A percentile compares a stretch with the other conserved stretches of the same genome.
Conservation (phyloP, 306 rosid species). For the Medicago ruthenica region DNA sequence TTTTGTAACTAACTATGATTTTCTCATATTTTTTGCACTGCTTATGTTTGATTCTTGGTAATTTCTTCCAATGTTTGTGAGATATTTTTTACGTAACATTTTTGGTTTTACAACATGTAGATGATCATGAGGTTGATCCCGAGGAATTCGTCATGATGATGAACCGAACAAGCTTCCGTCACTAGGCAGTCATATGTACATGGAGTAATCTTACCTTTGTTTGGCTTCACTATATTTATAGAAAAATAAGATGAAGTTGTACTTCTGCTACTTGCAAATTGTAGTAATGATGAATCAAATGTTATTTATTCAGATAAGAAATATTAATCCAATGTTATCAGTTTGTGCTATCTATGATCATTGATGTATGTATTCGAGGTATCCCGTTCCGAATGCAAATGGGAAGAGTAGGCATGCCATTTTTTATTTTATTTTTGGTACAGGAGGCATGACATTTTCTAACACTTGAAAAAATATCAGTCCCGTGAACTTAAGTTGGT, state of each 20-base stretch:
- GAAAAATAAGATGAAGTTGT: conserved; percentile 12
- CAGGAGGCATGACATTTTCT: too few relatives aligned
- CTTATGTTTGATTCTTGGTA: conserved; percentile 5
- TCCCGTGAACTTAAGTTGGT: too few relatives aligned
- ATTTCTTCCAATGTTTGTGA: conserved; percentile 25
- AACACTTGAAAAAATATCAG: too few relatives aligned
- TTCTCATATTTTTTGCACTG: background rate
- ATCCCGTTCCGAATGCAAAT: background rate
- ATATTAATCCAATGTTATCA: background rate
- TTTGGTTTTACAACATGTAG: conserved; percentile 49
- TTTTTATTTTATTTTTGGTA: too few relatives aligned
- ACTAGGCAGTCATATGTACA: background rate
- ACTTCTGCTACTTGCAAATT: conserved; percentile 1
- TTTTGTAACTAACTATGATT: background rate
- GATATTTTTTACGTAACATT: background rate
- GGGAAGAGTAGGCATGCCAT: too few relatives aligned
- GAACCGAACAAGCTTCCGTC: conserved; percentile 60
- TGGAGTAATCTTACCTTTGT: conserved; percentile 20
- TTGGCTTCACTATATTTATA: conserved; percentile 20
- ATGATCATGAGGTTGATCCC: conserved; percentile 66
- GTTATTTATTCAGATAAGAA: background rate
- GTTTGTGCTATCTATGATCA: background rate
- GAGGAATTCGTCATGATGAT: conserved; percentile 75
- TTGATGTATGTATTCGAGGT: background rate
- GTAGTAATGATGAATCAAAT: background rate